phyloP scores from a whole-genome alignment of 257 asterid species.

The Osmanthus fragrans region DNA sequence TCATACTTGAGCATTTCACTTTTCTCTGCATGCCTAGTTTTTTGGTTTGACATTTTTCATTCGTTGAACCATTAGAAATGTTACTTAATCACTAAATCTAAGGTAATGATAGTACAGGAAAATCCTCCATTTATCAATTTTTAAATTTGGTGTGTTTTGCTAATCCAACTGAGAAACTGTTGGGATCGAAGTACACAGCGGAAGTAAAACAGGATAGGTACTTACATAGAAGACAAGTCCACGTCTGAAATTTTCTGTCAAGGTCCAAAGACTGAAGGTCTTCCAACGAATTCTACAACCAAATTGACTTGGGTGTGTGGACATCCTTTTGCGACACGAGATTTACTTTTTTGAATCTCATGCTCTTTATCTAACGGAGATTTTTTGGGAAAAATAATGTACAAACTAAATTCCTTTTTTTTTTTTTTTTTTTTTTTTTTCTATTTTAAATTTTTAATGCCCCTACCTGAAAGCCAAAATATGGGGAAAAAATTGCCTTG shows the following conservation, averaged over 20 bases:
- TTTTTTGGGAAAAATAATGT: neutral
- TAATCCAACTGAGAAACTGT: neutral
- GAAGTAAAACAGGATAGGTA: neutral
- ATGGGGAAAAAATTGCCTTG: neutral
- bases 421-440: too few species aligned
- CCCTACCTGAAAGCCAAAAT: neutral
- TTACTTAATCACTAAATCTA: too few species aligned
- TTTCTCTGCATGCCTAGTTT: neutral
- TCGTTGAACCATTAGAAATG: neutral
- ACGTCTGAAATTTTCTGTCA: neutral
- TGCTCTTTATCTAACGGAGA: neutral
- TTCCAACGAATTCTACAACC: too few species aligned
- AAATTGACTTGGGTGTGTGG: neutral
- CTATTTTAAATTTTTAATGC: too few species aligned
- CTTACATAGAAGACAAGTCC: too few species aligned
- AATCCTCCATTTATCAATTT: neutral
- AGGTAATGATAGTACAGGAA: neutral
- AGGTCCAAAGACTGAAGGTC: neutral
- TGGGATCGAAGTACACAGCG: neutral
- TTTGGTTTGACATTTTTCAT: neutral
- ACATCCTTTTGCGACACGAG: neutral
- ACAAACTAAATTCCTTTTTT: too few species aligned
- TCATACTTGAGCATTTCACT: neutral
- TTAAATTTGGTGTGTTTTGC: neutral
- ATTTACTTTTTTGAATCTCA: too few species aligned